phyloP scores from a whole-genome alignment of 148 eudicot species.

The Pouteria glomerata region DNA sequence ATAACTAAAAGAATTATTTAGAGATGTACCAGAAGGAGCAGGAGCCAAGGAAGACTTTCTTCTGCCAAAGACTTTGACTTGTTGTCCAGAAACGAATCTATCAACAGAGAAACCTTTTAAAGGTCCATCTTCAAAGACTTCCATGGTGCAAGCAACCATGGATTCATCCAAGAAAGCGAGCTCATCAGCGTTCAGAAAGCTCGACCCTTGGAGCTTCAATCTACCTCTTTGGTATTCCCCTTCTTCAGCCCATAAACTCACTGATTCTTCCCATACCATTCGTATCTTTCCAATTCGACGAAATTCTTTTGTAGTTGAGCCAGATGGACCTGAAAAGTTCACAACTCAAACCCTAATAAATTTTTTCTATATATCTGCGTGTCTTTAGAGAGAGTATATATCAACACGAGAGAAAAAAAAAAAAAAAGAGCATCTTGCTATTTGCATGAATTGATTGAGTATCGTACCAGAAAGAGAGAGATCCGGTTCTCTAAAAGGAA shows the following conservation, averaged over 20 bases:
- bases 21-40: constrained; percentile 12
- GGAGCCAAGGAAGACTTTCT: constrained; percentile 35
- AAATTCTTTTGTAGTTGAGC: constrained; percentile 27
- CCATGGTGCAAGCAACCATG: constrained; percentile 70
- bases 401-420: too few relatives aligned
- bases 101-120: constrained; percentile 71
- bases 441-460: too few relatives aligned
- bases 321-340: constrained; percentile 13
- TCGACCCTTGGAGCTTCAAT: constrained; percentile 52
- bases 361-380: not conserved
- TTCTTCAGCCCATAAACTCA: constrained; percentile 73
- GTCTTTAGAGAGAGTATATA: not conserved
- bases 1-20: not conserved
- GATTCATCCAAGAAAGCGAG: constrained; percentile 67
- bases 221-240: constrained; percentile 67
- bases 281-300: constrained; percentile 58
- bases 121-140: constrained; percentile 63
- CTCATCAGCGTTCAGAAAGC: constrained; percentile 64
- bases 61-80: constrained; percentile 77
- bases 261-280: constrained; percentile 86
- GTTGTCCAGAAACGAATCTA: constrained; percentile 65
- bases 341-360: constrained; percentile 41
- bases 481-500: constrained; percentile 39
- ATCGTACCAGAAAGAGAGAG: constrained; percentile 31
- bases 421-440: not conserved